Evolutionary conservation across 2,329 filamentous ascomycete species (phyloP), one percentile per base, ranked within the genome.

Genomic region (Colletotrichum australisinense): DNA sequence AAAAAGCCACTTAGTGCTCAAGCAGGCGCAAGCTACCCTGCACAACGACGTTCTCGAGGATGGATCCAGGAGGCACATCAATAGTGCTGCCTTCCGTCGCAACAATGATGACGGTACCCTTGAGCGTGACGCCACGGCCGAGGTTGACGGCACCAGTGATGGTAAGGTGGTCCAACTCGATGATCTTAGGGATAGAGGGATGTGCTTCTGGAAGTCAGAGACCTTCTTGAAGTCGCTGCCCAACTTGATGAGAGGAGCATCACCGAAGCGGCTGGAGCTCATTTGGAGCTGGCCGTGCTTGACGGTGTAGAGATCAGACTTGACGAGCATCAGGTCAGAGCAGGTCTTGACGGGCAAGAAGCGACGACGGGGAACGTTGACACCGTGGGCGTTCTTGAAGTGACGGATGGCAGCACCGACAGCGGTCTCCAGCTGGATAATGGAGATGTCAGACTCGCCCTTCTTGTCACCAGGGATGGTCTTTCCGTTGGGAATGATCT

Each of bases 271-370:
- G 88, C 93, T 95, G 78, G 95, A 92, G 90, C 97, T 97, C 87
- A 99, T 97, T 83, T 98, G 91, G 77, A 99, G 92, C 89, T 98
- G 96, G 78, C 97, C 97, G 87, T 99, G 97, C 92, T 98, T 97
- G 79, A 99, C 92, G 11, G 95, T 97, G 92, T 99, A 99, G 74
- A 99, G 91, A 82, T 99, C 97, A 30, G 97, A 98, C 91, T 99
- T 99, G 91, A 99, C 97, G 75, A 99, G 93, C 95, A 99, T 97
- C 77, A 99, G 90, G 83, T 99, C 97, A 67, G 97, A 99, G 91
- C 96, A 99, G 26, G 97, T 99, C 94, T 99, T 99, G 89, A 99
- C 97, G 75, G 97, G 97, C 88, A 99, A 91, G 94, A 99, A 99
- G 78, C 97, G 95, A 80, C 95, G 93, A 84, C 97, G 94, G 76